A percentile compares a stretch with the other conserved stretches of the same genome.
phyloP scores from a whole-genome alignment of 1,139 yeast genomes.

The Kurtzmaniella quercitrusa region DNA sequence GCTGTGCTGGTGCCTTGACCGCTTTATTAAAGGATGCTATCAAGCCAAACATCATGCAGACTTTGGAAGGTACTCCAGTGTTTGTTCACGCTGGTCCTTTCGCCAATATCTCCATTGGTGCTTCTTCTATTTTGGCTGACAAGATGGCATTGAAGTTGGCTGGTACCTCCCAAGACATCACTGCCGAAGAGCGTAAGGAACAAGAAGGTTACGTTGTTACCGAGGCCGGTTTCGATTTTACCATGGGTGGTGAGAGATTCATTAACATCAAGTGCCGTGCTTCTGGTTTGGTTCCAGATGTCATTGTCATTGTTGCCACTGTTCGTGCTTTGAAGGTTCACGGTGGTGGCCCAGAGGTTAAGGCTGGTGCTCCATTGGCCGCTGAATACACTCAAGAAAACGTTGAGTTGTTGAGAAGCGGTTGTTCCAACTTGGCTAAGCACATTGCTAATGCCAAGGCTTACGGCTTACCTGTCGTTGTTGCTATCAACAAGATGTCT shows the following conservation, averaged over 20 bases:
- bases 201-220: slow-evolving; percentile 91
- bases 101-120: slow-evolving; percentile 97
- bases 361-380: slow-evolving; percentile 91
- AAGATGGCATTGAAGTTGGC: slow-evolving; percentile 91
- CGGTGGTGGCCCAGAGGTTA: slow-evolving; percentile 98
- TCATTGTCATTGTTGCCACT: slow-evolving; percentile 93
- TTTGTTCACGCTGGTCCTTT: slow-evolving; percentile 98
- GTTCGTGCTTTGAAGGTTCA: slow-evolving; percentile 96
- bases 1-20: slow-evolving; percentile 96
- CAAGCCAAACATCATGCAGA: slow-evolving; percentile 97
- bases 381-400: slow-evolving; percentile 83
- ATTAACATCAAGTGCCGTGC: slow-evolving; percentile 94
- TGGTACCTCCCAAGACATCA: slow-evolving; percentile 55
- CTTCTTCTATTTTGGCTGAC: slow-evolving; percentile 92
- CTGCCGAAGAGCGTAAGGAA: slow-evolving; percentile 48
- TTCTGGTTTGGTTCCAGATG: slow-evolving; percentile 87
- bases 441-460: slow-evolving; percentile 84
- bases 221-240: slow-evolving; percentile 98
- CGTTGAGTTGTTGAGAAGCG: slow-evolving; percentile 74
- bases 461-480: slow-evolving; percentile 91
- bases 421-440: slow-evolving; percentile 87
- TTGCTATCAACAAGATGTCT: slow-evolving; percentile 90
- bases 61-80: slow-evolving; percentile 97
- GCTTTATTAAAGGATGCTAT: slow-evolving; percentile 95
- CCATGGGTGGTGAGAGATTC: slow-evolving; percentile 99